These are phyloP conservation scores for Samsoniella hepiali DNA, from an alignment of 2,329 filamentous ascomycete genomes.

Conservation along the genomic window DNA sequence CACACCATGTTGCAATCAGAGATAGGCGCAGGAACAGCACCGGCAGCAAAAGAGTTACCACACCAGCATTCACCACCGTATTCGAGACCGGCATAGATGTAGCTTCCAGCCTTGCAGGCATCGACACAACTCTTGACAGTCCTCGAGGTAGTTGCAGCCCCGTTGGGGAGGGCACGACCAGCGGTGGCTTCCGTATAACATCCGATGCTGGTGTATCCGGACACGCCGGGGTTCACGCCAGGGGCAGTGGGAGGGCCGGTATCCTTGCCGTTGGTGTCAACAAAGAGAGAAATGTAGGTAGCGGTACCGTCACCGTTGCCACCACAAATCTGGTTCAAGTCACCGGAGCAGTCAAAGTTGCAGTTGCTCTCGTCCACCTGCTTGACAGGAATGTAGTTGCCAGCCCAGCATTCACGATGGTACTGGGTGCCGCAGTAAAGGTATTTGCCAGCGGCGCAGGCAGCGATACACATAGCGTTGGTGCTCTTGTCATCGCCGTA, in stretches of 20 bases:
- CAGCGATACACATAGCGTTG: conserved; percentile 43
- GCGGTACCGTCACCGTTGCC: conserved; percentile 43
- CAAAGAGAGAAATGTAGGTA: conserved; percentile 49
- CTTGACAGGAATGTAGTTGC: conserved; percentile 43
- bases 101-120: conserved; percentile 30
- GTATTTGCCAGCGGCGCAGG: conserved; percentile 36
- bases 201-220: conserved; percentile 35
- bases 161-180: conserved; percentile 33
- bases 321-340: conserved; percentile 50
- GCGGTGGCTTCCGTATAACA: conserved; percentile 37
- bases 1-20: conserved; percentile 36
- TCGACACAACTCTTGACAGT: conserved; percentile 35
- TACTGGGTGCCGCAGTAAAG: conserved; percentile 50
- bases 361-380: conserved; percentile 46
- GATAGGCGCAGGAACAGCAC: conserved; percentile 29
- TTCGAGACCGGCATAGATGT: conserved; percentile 35
- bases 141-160: conserved; percentile 23
- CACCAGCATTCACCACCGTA: conserved; percentile 43
- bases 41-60: conserved; percentile 29
- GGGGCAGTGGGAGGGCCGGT: conserved; percentile 25
- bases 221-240: conserved; percentile 37
- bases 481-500: conserved; percentile 42
- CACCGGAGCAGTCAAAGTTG: conserved; percentile 49
- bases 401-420: conserved; percentile 53
- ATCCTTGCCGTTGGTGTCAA: conserved; percentile 28